A percentile compares a stretch with the other conserved stretches of the same genome.
phyloP scores from a whole-genome alignment of 169 alveolate genomes.

The Pseudocohnilembus persalinus region DNA sequence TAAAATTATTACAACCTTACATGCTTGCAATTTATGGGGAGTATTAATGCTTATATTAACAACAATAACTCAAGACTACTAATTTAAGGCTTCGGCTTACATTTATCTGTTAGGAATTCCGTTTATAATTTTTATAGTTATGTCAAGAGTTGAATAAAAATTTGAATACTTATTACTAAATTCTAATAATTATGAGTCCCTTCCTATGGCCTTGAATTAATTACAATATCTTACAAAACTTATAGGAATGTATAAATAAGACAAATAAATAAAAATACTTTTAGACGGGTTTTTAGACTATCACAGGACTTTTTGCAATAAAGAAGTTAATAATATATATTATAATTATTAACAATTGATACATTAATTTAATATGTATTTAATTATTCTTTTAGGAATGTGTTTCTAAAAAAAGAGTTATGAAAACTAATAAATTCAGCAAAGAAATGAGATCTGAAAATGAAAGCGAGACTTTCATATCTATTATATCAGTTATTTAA shows the following conservation, averaged over 20 bases:
- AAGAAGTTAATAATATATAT: not conserved
- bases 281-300: not conserved
- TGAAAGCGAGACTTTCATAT: not conserved
- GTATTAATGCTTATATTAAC: not conserved
- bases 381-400: not conserved
- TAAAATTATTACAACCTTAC: not conserved
- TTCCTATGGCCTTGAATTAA: not conserved
- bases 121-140: not conserved
- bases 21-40: not conserved
- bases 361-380: no score
- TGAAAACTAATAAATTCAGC: not conserved
- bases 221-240: not conserved
- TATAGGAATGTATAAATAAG: not conserved
- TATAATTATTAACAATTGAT: no score
- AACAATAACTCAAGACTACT: not conserved
- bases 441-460: not conserved
- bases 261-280: no score
- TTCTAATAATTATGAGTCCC: not conserved
- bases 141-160: not conserved
- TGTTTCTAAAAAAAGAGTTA: not conserved
- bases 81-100: not conserved
- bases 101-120: not conserved
- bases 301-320: not conserved
- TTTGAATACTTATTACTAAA: not conserved
- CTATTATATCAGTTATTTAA: slow-evolving; percentile 3